Conservation (phyloP, 768 basidiomycete genomes). For the Pleurotus citrinopileatus region DNA sequence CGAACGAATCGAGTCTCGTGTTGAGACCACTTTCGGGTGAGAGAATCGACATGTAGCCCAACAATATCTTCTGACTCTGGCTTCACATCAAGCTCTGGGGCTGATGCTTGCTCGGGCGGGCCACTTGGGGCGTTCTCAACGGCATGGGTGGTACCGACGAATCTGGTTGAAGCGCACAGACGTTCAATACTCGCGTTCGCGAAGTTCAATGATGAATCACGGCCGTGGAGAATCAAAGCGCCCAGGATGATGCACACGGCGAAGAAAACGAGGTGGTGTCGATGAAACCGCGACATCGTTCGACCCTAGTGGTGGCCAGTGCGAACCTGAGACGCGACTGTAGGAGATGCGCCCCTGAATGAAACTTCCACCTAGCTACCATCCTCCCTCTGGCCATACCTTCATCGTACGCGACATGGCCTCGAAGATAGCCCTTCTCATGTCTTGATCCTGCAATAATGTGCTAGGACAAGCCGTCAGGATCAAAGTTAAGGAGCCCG, state of each 20-base stretch:
- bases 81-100: not conserved
- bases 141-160: not conserved
- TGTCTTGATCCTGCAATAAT: too few relatives aligned
- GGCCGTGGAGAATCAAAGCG: not conserved
- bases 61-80: not conserved
- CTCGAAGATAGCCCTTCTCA: too few relatives aligned
- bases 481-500: too few relatives aligned
- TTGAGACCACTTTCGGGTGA: not conserved
- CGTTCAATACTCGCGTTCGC: not conserved
- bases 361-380: too few relatives aligned
- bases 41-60: not conserved
- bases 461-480: too few relatives aligned
- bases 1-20: slow-evolving; percentile 6
- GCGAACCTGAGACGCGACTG: not conserved
- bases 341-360: too few relatives aligned
- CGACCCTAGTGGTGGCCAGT: not conserved
- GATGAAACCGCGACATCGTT: not conserved
- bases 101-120: not conserved
- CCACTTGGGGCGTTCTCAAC: not conserved
- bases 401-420: too few relatives aligned
- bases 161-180: not conserved
- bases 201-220: not conserved
- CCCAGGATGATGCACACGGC: not conserved
- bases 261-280: not conserved
- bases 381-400: too few relatives aligned